phyloP scores from a whole-genome alignment of 805 yeast species.

The Wickerhamiella azymoides region DNA sequence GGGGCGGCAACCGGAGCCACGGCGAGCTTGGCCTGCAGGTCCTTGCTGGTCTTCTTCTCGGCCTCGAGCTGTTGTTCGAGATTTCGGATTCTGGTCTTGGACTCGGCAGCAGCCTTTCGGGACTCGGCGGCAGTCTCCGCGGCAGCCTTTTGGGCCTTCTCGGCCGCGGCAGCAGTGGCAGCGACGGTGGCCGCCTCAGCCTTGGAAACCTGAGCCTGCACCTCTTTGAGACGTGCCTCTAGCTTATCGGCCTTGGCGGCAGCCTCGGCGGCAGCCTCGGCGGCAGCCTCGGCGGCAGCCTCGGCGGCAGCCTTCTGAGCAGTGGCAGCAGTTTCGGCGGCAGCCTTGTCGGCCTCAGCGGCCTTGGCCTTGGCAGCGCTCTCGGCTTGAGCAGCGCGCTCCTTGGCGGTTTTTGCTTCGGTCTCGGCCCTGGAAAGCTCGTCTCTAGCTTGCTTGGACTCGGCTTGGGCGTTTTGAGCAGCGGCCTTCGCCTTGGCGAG shows the following conservation, averaged over 20 bases:
- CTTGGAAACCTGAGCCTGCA: background rate
- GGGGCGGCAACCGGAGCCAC: no score
- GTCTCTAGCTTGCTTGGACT: background rate
- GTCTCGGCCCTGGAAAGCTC: background rate
- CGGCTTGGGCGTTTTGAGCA: no score
- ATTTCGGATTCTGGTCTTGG: background rate
- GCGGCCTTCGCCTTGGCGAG: background rate
- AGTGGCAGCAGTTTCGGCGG: background rate
- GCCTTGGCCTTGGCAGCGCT: background rate
- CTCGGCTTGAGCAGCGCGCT: background rate
- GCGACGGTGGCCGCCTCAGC: background rate
- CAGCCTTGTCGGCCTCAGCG: background rate
- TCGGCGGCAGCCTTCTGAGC: background rate
- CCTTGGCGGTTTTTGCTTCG: background rate
- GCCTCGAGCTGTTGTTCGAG: conserved; percentile 3
- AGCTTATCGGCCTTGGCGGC: conserved; percentile 3
- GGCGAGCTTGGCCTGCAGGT: background rate
- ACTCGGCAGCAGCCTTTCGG: background rate
- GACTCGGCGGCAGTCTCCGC: no score
- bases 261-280: background rate
- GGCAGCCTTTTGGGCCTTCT: no score
- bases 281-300: background rate
- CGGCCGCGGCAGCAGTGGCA: background rate
- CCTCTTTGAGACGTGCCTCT: conserved; percentile 7
- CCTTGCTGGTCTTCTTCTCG: conserved; percentile 1